phyloP scores from a whole-genome alignment of 2,329 filamentous ascomycete species.

The Pseudopyricularia javanii region DNA sequence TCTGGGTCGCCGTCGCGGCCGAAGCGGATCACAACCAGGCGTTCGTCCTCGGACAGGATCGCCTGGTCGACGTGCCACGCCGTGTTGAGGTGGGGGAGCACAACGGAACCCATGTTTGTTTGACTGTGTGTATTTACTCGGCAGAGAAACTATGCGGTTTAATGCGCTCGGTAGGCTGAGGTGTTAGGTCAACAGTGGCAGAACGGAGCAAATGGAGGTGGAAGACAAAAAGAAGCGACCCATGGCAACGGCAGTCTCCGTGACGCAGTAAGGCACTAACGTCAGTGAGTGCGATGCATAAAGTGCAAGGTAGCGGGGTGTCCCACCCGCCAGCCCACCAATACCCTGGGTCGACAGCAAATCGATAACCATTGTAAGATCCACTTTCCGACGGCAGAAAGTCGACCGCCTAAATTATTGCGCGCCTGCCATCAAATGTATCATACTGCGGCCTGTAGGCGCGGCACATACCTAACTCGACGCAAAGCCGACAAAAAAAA shows the following conservation, averaged over 20 bases:
- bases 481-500: neutral
- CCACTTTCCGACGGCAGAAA: neutral
- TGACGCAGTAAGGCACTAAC: no score
- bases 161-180: neutral
- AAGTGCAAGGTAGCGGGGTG: no score
- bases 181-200: neutral
- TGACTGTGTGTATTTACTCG: neutral
- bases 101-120: constrained; percentile 60
- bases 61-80: constrained; percentile 99
- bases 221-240: no score
- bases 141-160: neutral
- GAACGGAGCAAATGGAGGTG: no score
- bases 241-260: no score
- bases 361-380: no score
- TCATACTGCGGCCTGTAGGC: no score
- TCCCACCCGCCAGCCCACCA: no score
- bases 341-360: no score
- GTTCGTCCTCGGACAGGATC: constrained; percentile 79
- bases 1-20: constrained; percentile 77
- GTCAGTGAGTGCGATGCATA: no score
- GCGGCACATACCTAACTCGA: neutral
- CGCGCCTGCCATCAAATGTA: neutral
- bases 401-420: constrained; percentile 2
- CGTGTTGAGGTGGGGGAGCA: constrained; percentile 79
- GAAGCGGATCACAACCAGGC: constrained; percentile 87